Base-by-base conservation (phyloP, 2,329 filamentous ascomycete species). In the Fusarium sp. region DNA sequence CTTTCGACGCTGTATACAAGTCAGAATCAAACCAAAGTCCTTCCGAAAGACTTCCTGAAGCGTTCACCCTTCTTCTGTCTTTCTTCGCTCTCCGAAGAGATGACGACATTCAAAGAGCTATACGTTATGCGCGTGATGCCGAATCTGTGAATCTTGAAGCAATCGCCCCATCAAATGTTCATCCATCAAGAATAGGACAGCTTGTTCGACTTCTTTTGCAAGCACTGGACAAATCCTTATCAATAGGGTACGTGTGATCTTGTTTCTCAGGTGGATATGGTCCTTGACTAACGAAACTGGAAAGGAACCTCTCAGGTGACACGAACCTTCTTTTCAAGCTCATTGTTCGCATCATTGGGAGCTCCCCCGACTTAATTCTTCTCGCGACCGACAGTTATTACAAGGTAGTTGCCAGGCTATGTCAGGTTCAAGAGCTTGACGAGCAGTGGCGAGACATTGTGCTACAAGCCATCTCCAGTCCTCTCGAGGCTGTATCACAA, bases 1-100 rank as follows among this genome's bases (percentile, higher is more conserved):
- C 85, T 40, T 92, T 93, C 80, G 91, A 94, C 77, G 74, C 80
- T 10, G 75, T 86, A 33, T 90, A 91, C 71, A 73, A 72, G 63
- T 78, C 79, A 55, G 65, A 70, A 14, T 66, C 61, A 17, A 50
- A 74, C n/a, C 70, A 73, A 56, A 78, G 80, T 59, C 66, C 72
- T 7, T 62, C 70, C 3, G 76, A 81, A 66, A 79, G 78, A 59
- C 73, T 81, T 19, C 75, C 77, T 7, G 69, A 73, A 39, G 84
- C 82, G 46, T 77, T 85, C 32, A 81, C 80, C 32, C 77, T 88
- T 10, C 75, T 88, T 25, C 75, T 86, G 22, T 78, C 81, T 14
- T 82, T 86, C 66, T 87, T 86, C 75, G 81, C 82, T 32, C 72
- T 79, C 10, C 75, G 75, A 19, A 73, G 75, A 51, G 39, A 73